phyloP scores from a whole-genome alignment of 1,284 basidiomycete species.

The Heterobasidion irregulare region DNA sequence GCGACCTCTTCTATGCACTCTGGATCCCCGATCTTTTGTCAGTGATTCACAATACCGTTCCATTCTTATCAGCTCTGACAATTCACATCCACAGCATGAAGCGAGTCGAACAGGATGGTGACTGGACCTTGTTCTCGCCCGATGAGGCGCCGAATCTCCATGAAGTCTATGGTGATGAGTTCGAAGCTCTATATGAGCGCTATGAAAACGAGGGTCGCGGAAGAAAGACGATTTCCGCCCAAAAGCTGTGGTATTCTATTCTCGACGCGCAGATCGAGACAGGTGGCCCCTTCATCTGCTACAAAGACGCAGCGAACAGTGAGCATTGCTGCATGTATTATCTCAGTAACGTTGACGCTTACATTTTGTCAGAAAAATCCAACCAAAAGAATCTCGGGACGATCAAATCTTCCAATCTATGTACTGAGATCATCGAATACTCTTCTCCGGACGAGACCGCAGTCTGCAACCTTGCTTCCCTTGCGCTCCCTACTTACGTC shows the following conservation, averaged over 20 bases:
- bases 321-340: slow-evolving; percentile 17
- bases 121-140: slow-evolving; percentile 98
- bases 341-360: slow-evolving; percentile 1
- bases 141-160: slow-evolving; percentile 90
- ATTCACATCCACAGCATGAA: slow-evolving; percentile 71
- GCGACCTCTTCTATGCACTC: slow-evolving; percentile 97
- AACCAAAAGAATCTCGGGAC: slow-evolving; percentile 99
- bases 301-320: slow-evolving; percentile 90
- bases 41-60: slow-evolving; percentile 20
- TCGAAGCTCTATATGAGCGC: slow-evolving; percentile 82
- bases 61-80: slow-evolving; percentile 3
- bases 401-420: slow-evolving; percentile 99
- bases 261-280: slow-evolving; percentile 98
- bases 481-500: slow-evolving; percentile 90
- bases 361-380: slow-evolving; percentile 61
- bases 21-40: slow-evolving; percentile 98
- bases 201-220: slow-evolving; percentile 93
- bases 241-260: slow-evolving; percentile 98
- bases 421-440: slow-evolving; percentile 99
- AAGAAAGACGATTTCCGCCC: slow-evolving; percentile 85
- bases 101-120: slow-evolving; percentile 78
- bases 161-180: slow-evolving; percentile 90
- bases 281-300: slow-evolving; percentile 96
- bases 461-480: slow-evolving; percentile 97
- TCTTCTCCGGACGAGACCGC: slow-evolving; percentile 97